These are phyloP conservation scores for Malassezia vespertilionis DNA, from an alignment of 1,284 basidiomycete genomes.

Conservation along the genomic window DNA sequence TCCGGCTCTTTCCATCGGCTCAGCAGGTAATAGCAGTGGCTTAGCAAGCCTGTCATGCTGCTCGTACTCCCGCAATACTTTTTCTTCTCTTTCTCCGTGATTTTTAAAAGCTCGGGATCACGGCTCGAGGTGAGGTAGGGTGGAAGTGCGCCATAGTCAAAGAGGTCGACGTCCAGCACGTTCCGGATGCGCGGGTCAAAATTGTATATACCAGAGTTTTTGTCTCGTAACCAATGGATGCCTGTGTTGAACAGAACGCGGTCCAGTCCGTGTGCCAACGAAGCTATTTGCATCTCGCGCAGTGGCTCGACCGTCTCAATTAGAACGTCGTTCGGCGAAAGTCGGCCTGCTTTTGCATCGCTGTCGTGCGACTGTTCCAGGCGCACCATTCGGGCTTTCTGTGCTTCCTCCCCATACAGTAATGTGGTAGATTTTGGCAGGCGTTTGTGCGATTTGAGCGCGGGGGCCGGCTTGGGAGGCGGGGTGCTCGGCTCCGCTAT, in stretches of 20 bases:
- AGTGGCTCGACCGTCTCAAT: slow-evolving; percentile 24
- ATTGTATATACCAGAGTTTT: slow-evolving; percentile 74
- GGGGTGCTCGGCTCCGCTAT: too few species aligned
- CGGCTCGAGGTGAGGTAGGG: slow-evolving; percentile 70
- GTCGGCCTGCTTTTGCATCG: neutral
- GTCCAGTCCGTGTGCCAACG: slow-evolving; percentile 65
- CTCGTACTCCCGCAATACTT: slow-evolving; percentile 79
- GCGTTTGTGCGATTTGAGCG: too few species aligned
- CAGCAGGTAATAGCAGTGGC: slow-evolving; percentile 68
- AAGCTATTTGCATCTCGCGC: slow-evolving; percentile 54
- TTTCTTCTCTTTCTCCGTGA: slow-evolving; percentile 57
- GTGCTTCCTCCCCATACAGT: slow-evolving; percentile 9
- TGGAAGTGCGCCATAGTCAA: slow-evolving; percentile 71
- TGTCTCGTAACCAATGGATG: slow-evolving; percentile 82
- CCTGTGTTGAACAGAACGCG: slow-evolving; percentile 57
- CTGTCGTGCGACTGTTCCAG: slow-evolving; percentile 5
- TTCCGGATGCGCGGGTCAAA: slow-evolving; percentile 62
- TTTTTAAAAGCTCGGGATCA: slow-evolving; percentile 60
- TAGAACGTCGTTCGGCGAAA: neutral
- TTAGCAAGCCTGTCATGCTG: slow-evolving; percentile 71
- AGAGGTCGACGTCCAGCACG: slow-evolving; percentile 71
- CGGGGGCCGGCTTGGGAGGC: too few species aligned
- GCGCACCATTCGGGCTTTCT: slow-evolving; percentile 8
- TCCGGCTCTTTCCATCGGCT: slow-evolving; percentile 45
- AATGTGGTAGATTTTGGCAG: slow-evolving; percentile 4